Evolutionary conservation across 148 eudicot species (phyloP).

Genomic region (Chenopodium suecicum): DNA sequence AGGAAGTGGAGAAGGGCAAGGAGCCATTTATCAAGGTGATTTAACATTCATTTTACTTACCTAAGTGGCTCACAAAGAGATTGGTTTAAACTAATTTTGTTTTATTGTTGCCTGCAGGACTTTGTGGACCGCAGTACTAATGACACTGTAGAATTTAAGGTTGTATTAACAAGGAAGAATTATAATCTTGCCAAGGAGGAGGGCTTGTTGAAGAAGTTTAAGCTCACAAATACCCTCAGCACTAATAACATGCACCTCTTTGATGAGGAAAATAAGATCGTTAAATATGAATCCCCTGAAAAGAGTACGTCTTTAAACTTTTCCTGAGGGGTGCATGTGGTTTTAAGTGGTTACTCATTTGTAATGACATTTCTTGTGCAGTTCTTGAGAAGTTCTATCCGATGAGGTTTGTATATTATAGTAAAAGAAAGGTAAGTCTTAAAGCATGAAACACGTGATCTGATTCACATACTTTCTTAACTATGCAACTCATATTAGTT

Average conservation of each 20-base stretch:
- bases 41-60: background rate
- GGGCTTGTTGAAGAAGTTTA: slow-evolving; percentile 89
- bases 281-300: slow-evolving; percentile 80
- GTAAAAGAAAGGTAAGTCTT: slow-evolving; percentile 63
- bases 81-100: background rate
- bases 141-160: slow-evolving; percentile 44
- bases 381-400: slow-evolving; percentile 81
- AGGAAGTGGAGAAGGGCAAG: slow-evolving; percentile 52
- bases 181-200: slow-evolving; percentile 62
- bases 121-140: slow-evolving; percentile 44
- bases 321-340: background rate
- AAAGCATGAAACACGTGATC: background rate
- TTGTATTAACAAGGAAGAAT: slow-evolving; percentile 46
- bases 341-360: background rate
- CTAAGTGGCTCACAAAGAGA: background rate
- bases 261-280: slow-evolving; percentile 68
- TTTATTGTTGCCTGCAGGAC: slow-evolving; percentile 47
- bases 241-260: slow-evolving; percentile 97
- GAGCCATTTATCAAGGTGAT: slow-evolving; percentile 58
- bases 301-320: slow-evolving; percentile 50
- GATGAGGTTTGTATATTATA: slow-evolving; percentile 62
- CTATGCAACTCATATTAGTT: background rate
- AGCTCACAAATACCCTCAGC: slow-evolving; percentile 70
- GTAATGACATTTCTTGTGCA: slow-evolving; percentile 32
- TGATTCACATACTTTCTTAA: background rate